Conservation (phyloP, 2,329 filamentous ascomycete genomes). For the Cryphonectria nitschkei region DNA sequence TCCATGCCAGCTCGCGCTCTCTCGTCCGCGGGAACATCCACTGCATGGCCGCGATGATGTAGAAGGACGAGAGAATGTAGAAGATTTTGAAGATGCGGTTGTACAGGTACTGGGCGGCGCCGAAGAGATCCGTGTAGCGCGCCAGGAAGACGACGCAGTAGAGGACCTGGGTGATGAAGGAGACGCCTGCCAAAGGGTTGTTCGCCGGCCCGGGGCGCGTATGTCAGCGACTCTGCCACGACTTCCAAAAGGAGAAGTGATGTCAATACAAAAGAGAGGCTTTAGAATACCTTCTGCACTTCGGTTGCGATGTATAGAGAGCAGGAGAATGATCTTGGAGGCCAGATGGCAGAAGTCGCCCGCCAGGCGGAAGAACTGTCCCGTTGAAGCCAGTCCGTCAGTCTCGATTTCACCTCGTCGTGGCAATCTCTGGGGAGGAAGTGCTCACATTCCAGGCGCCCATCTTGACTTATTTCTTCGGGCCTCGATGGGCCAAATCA, state of each 20-base stretch:
- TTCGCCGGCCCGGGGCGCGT: background rate
- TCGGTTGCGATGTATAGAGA: conserved; percentile 84
- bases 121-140: conserved; percentile 83
- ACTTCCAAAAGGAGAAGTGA: background rate
- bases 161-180: conserved; percentile 86
- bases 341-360: conserved; percentile 83
- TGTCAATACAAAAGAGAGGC: conserved; percentile 11
- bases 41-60: conserved; percentile 88
- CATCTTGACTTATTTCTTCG: conserved; percentile 15
- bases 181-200: conserved; percentile 66
- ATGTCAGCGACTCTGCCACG: conserved; percentile 27
- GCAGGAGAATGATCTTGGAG: conserved; percentile 89
- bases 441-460: conserved; percentile 33
- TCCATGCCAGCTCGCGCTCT: conserved; percentile 93
- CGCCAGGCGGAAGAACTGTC: conserved; percentile 71
- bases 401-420: background rate
- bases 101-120: conserved; percentile 56
- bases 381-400: conserved; percentile 1
- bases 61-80: conserved; percentile 82
- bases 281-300: conserved; percentile 72
- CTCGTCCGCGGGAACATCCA: conserved; percentile 84
- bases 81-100: conserved; percentile 87
- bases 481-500: background rate
- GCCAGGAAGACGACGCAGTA: conserved; percentile 86
- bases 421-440: too few relatives aligned